Conservation (phyloP, 2,329 filamentous ascomycete genomes). For the Colletotrichum navitas region DNA sequence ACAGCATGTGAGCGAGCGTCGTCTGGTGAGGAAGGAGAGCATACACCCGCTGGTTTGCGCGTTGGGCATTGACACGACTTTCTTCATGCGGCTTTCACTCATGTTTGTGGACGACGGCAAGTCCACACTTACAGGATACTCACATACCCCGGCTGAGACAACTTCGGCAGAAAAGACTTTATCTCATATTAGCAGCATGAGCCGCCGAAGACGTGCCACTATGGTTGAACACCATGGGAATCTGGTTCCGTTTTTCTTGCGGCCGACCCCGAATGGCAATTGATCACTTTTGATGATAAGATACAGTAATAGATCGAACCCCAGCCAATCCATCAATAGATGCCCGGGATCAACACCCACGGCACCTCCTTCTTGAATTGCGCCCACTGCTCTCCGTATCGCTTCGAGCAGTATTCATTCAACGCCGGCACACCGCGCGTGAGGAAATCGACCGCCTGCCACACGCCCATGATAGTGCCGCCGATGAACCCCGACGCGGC, state of each 20-base stretch:
- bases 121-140: slow-evolving; percentile 24
- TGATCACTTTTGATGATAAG: neutral
- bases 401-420: slow-evolving; percentile 53
- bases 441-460: slow-evolving; percentile 51
- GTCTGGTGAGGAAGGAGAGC: neutral
- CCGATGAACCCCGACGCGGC: slow-evolving; percentile 53
- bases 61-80: slow-evolving; percentile 18
- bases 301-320: too few species aligned
- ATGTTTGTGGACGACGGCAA: slow-evolving; percentile 4
- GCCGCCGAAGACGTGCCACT: neutral
- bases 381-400: slow-evolving; percentile 56
- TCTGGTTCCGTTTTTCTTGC: neutral
- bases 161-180: slow-evolving; percentile 1
- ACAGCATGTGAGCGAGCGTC: slow-evolving; percentile 65
- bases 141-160: slow-evolving; percentile 26
- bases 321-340: slow-evolving; percentile 48
- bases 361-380: slow-evolving; percentile 54
- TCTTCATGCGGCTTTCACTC: slow-evolving; percentile 17
- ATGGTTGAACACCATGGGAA: neutral
- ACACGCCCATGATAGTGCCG: slow-evolving; percentile 48
- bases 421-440: slow-evolving; percentile 49
- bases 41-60: slow-evolving; percentile 10
- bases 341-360: slow-evolving; percentile 53
- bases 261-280: neutral
- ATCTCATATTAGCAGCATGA: neutral